A percentile compares a stretch with the other conserved stretches of the same genome.
These are phyloP conservation scores for Adansonia madagascariensis DNA, from an alignment of 441 rosid genomes.

Conservation along the genomic window DNA sequence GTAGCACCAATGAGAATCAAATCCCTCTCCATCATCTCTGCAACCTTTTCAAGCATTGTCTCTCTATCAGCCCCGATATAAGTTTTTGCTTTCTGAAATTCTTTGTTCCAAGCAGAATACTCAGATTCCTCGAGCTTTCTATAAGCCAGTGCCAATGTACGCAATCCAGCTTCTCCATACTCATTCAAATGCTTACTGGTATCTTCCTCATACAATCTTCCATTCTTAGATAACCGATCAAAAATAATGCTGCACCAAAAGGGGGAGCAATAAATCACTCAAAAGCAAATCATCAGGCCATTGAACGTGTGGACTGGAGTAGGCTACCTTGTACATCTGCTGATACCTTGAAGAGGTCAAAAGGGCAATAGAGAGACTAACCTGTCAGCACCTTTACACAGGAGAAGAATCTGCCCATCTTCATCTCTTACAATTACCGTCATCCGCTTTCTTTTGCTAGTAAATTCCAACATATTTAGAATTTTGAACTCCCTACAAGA, in stretches of 20 bases:
- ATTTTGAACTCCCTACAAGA: slow-evolving; percentile 86
- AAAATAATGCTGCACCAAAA: slow-evolving; percentile 74
- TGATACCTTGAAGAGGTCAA: slow-evolving; percentile 13
- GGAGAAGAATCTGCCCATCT: slow-evolving; percentile 75
- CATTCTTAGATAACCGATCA: slow-evolving; percentile 87
- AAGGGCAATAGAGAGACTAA: slow-evolving; percentile 34
- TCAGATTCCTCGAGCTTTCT: slow-evolving; percentile 77
- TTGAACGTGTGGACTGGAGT: background rate
- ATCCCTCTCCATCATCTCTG: slow-evolving; percentile 87
- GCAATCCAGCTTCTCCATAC: slow-evolving; percentile 96
- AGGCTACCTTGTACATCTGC: background rate
- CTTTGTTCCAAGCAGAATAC: slow-evolving; percentile 77
- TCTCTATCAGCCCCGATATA: slow-evolving; percentile 82
- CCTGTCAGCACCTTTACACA: slow-evolving; percentile 99
- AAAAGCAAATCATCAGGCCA: slow-evolving; percentile 17
- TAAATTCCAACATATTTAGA: slow-evolving; percentile 88
- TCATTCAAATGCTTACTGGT: slow-evolving; percentile 85
- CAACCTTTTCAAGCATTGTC: slow-evolving; percentile 66
- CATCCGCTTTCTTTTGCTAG: slow-evolving; percentile 98
- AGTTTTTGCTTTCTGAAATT: slow-evolving; percentile 84
- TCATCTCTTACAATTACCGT: slow-evolving; percentile 79
- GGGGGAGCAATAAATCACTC: slow-evolving; percentile 28
- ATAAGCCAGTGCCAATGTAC: slow-evolving; percentile 88
- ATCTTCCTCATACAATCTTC: slow-evolving; percentile 63
- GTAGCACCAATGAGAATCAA: slow-evolving; percentile 93